Conservation (phyloP, 2,329 filamentous ascomycete species). For the Cylindrodendrum hubeiense region DNA sequence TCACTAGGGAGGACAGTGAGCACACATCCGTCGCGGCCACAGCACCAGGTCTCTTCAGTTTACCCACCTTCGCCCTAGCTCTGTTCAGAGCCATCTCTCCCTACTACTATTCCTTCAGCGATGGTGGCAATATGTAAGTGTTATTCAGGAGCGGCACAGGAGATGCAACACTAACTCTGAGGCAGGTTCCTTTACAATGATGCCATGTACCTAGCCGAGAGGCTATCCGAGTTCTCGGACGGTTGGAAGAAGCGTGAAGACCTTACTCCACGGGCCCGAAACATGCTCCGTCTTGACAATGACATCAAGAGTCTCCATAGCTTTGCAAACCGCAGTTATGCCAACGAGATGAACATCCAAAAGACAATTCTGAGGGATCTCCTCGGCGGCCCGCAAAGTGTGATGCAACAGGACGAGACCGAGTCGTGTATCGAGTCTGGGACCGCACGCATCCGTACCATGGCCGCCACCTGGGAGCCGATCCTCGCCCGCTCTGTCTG, state of each 20-base stretch:
- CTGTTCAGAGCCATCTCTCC: slow-evolving; percentile 84
- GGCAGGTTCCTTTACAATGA: slow-evolving; percentile 76
- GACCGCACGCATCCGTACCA: slow-evolving; percentile 63
- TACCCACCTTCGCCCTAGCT: slow-evolving; percentile 81
- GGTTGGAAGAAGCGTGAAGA: slow-evolving; percentile 68
- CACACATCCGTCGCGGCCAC: slow-evolving; percentile 74
- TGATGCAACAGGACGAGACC: slow-evolving; percentile 69
- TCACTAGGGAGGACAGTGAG: slow-evolving; percentile 67
- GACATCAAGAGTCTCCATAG: slow-evolving; percentile 70
- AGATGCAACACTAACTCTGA: slow-evolving; percentile 12
- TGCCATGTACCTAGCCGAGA: slow-evolving; percentile 72
- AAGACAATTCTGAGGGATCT: slow-evolving; percentile 72
- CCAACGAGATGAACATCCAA: slow-evolving; percentile 70
- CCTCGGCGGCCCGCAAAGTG: slow-evolving; percentile 70
- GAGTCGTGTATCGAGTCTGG: slow-evolving; percentile 66
- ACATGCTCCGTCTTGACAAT: slow-evolving; percentile 69
- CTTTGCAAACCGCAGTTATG: slow-evolving; percentile 73
- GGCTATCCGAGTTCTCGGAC: slow-evolving; percentile 60
- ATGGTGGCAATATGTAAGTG: slow-evolving; percentile 73
- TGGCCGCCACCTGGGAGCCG: slow-evolving; percentile 68
- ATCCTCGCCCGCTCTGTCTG: slow-evolving; percentile 72
- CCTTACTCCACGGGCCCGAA: slow-evolving; percentile 61
- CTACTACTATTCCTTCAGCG: slow-evolving; percentile 75
- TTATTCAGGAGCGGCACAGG: no score
- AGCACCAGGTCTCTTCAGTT: slow-evolving; percentile 75